Percentiles rank a stretch among this genome's conserved stretches.
These are phyloP conservation scores for Madurella fahalii DNA, from an alignment of 2,329 filamentous ascomycete species.

Conservation along the genomic window DNA sequence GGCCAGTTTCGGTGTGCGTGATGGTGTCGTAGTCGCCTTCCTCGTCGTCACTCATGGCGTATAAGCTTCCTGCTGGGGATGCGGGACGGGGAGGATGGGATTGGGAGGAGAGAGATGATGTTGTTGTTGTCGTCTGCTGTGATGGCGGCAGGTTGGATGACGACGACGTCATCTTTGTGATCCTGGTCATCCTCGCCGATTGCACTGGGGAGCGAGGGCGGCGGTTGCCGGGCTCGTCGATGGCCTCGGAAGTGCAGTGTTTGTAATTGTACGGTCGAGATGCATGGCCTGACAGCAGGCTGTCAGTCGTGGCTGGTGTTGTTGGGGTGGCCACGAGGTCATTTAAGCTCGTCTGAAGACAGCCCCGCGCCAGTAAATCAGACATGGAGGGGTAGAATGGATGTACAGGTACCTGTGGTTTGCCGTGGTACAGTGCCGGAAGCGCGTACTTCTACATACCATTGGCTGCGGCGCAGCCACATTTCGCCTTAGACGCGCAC, in stretches of 20 bases:
- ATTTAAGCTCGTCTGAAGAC: neutral
- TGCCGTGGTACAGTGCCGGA: neutral
- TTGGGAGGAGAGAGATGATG: slow-evolving; percentile 23
- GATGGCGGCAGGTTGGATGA: neutral
- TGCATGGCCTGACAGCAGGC: neutral
- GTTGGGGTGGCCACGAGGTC: neutral
- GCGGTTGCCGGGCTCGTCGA: neutral
- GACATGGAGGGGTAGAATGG: neutral
- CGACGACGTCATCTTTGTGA: slow-evolving; percentile 23
- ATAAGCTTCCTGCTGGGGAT: slow-evolving; percentile 84
- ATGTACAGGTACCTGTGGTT: neutral
- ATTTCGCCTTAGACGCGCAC: neutral
- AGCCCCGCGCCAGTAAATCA: neutral
- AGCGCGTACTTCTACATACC: neutral
- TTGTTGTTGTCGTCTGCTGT: slow-evolving; percentile 15
- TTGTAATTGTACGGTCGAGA: neutral
- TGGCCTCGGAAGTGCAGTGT: neutral
- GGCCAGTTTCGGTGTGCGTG: slow-evolving; percentile 69
- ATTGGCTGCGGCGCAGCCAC: neutral
- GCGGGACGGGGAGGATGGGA: slow-evolving; percentile 37
- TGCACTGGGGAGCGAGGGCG: neutral
- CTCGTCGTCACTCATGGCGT: slow-evolving; percentile 93
- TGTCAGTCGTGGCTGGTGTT: neutral
- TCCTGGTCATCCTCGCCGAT: slow-evolving; percentile 20
- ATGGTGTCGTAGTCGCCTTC: slow-evolving; percentile 95